Evolutionary conservation across 2,329 filamentous ascomycete species (phyloP).

Genomic region (Arachnomyces sp.): DNA sequence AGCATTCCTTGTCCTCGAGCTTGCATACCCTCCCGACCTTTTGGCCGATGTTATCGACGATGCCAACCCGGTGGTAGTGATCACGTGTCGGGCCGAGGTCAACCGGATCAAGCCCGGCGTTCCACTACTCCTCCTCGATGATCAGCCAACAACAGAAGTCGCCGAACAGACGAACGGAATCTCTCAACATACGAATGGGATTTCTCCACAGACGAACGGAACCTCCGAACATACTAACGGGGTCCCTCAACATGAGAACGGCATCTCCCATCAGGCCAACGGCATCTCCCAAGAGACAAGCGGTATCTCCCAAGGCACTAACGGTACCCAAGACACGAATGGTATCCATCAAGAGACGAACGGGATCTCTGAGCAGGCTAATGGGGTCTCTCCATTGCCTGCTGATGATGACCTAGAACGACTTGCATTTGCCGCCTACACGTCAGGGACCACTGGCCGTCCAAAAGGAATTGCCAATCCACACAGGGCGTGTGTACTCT

Average conservation of each 20-base stretch:
- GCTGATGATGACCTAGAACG: slow-evolving; percentile 63
- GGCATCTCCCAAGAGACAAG: not conserved
- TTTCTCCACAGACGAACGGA: not conserved
- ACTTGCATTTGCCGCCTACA: slow-evolving; percentile 74
- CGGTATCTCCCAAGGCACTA: not conserved
- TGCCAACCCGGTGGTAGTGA: slow-evolving; percentile 61
- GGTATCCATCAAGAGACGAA: slow-evolving; percentile 3
- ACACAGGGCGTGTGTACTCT: slow-evolving; percentile 64
- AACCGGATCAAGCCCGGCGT: slow-evolving; percentile 57
- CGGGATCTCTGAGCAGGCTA: slow-evolving; percentile 30
- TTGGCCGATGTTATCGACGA: slow-evolving; percentile 71
- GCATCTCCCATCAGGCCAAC: not conserved
- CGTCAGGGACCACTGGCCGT: slow-evolving; percentile 67
- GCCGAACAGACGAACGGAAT: not conserved
- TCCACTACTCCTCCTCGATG: slow-evolving; percentile 56
- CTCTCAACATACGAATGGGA: not conserved
- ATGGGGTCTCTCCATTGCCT: slow-evolving; percentile 46
- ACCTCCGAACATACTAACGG: slow-evolving; percentile 6
- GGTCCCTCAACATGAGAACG: slow-evolving; percentile 2
- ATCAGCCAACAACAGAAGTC: slow-evolving; percentile 34
- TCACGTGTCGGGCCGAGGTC: slow-evolving; percentile 60
- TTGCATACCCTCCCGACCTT: slow-evolving; percentile 67
- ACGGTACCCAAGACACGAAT: slow-evolving; percentile 6
- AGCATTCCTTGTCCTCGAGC: slow-evolving; percentile 71
- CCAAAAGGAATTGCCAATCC: slow-evolving; percentile 80